Base-by-base conservation (phyloP, 768 basidiomycete genomes). In the Psilocybe tampanensis region DNA sequence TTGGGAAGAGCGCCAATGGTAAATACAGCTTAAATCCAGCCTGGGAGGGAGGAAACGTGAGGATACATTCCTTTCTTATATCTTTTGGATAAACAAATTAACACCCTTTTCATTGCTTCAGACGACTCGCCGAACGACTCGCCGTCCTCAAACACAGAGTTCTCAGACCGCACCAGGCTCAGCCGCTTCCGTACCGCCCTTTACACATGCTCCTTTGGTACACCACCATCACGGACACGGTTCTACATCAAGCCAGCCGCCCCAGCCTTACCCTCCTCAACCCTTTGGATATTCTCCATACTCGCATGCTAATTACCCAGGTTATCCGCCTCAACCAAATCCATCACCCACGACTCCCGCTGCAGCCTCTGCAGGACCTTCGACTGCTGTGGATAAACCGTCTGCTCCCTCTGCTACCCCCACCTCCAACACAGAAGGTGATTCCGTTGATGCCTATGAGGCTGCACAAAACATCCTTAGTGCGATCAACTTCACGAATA, bases 1-100 rank as follows among this genome's bases (percentile, higher is more conserved):
- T 95, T 52, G 86, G 90, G 66, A 95, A 94, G 68, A 81, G 80
- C 26, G 77, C 72, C n/a, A 78, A 79, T 49, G 89, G 88, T 2
- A 89, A 86, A 68, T 95, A 95, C 70, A 77, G 86, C 39, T 68
- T 94, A 19, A 94, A 88, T 67, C 74, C 86, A 6, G 77, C 72
- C 53, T 94, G 92, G 91, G 90, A 90, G 66, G 92, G 92, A 21
- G 90, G 89, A 26, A 87, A 80, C 65, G 92, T 94, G 67, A 68
- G 90, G 76, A 22, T 59, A 58, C 34, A 22, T 53, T 36, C 43
- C 29, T 8, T 6, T 47, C 13, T 55, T 32, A 48, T 49, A 55
- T 13, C 44, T 2, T 33, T 44, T 18, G 33, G 24, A 13, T 36
- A 19, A n/a, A n/a, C 13, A 44, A 21, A 18, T 15, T 17, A 18